Conservation (phyloP, 208 protist genomes). For the Borovskyia barvae region DNA sequence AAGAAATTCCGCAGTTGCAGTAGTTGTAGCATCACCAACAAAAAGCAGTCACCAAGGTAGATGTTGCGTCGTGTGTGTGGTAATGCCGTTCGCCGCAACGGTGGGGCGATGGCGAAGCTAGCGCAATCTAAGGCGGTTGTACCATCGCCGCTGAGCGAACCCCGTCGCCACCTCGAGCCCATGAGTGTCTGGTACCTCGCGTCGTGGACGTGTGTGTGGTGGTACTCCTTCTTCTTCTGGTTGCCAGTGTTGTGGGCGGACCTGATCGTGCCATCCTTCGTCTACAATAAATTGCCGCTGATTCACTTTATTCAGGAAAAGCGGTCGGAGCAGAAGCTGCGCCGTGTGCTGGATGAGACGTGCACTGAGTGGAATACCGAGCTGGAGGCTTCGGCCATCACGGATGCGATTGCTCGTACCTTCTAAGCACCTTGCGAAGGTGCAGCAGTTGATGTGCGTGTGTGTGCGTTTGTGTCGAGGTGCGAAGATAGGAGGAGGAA, state of each 20-base stretch:
- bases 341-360: constrained; percentile 81
- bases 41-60: constrained; percentile 11
- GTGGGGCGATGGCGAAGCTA: constrained; percentile 33
- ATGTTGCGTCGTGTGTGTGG: constrained; percentile 48
- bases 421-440: constrained; percentile 56
- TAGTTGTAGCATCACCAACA: constrained; percentile 2
- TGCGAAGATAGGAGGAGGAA: too few species aligned
- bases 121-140: constrained; percentile 24
- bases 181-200: constrained; percentile 89
- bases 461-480: constrained; percentile 2
- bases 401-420: constrained; percentile 78
- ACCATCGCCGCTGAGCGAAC: constrained; percentile 32
- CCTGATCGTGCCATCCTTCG: constrained; percentile 79
- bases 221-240: constrained; percentile 90
- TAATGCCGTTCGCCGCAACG: constrained; percentile 34
- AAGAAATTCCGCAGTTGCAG: too few species aligned
- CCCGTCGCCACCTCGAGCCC: constrained; percentile 78
- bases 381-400: constrained; percentile 71
- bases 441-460: not conserved
- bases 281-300: constrained; percentile 86
- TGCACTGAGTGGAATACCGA: constrained; percentile 83
- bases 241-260: constrained; percentile 86
- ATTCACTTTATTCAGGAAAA: constrained; percentile 91
- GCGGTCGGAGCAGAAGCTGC: constrained; percentile 80
- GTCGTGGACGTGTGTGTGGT: constrained; percentile 83